A percentile compares a stretch with the other conserved stretches of the same genome.
Evolutionary conservation across 352 stramenopile species (phyloP).

Genomic region (Sclerospora graminicola): DNA sequence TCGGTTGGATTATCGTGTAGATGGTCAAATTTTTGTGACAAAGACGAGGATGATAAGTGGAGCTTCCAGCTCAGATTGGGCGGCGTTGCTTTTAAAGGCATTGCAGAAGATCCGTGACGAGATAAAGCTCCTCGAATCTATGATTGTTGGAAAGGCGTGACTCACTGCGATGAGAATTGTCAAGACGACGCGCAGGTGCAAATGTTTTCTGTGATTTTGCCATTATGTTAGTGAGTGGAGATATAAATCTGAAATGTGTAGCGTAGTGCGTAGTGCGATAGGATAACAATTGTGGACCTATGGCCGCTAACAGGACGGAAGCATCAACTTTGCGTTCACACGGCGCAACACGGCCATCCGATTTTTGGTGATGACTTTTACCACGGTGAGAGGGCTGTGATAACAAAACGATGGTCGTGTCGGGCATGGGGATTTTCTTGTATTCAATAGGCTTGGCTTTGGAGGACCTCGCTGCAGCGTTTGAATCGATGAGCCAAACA

Average conservation of each 20-base stretch:
- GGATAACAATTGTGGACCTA: slow-evolving; percentile 54
- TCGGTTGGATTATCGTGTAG: slow-evolving; percentile 49
- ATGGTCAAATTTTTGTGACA: slow-evolving; percentile 44
- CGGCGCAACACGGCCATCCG: slow-evolving; percentile 38
- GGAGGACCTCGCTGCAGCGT: slow-evolving; percentile 36
- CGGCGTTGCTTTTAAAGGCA: slow-evolving; percentile 8
- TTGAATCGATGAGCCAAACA: slow-evolving; percentile 35
- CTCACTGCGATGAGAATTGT: slow-evolving; percentile 23
- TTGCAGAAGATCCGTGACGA: slow-evolving; percentile 11
- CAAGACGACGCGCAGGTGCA: slow-evolving; percentile 28
- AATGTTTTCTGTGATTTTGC: too few relatives aligned
- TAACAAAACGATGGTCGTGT: slow-evolving; percentile 22
- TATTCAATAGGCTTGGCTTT: slow-evolving; percentile 34
- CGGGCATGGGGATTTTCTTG: slow-evolving; percentile 42
- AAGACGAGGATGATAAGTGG: slow-evolving; percentile 39
- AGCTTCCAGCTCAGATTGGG: slow-evolving; percentile 38
- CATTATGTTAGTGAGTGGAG: too few relatives aligned
- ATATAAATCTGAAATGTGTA: not conserved
- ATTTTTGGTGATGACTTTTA: slow-evolving; percentile 65
- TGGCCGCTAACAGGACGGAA: slow-evolving; percentile 58
- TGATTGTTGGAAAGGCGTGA: slow-evolving; percentile 21
- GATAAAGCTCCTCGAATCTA: slow-evolving; percentile 14
- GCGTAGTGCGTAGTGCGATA: slow-evolving; percentile 32
- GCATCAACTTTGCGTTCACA: slow-evolving; percentile 64
- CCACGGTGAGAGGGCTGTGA: too few relatives aligned